Conservation (phyloP, 148 eudicot genomes). For the Selenicereus undatus region DNA sequence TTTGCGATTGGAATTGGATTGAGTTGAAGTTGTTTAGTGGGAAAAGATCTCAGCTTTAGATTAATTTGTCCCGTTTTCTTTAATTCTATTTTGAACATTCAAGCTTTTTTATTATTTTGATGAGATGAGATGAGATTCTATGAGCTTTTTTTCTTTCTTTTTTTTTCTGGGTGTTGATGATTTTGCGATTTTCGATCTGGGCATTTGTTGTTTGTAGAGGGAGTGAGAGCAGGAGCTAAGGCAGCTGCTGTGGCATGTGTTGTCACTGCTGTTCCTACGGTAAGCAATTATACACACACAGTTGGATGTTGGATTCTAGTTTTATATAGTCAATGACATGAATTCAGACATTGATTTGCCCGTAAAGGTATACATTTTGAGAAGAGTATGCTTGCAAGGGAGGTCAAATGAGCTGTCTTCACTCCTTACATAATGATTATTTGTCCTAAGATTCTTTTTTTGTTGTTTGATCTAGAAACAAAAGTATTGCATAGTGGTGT, state of each 20-base stretch:
- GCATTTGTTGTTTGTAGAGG: constrained; percentile 40
- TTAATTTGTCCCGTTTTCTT: not conserved
- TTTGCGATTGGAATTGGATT: not conserved
- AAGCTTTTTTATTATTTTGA: not conserved
- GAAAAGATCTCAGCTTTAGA: not conserved
- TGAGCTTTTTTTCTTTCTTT: not conserved
- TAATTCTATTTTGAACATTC: not conserved
- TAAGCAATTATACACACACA: constrained; percentile 18
- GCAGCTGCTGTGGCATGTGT: constrained; percentile 68
- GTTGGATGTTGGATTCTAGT: not conserved
- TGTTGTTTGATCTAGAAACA: not conserved
- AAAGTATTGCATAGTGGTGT: not conserved
- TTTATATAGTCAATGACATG: not conserved
- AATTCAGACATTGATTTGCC: not conserved
- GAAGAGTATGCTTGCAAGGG: not conserved
- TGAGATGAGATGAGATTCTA: not conserved
- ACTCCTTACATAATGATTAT: not conserved
- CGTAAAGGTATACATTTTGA: not conserved
- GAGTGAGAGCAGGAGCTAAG: constrained; percentile 67
- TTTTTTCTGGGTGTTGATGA: not conserved
- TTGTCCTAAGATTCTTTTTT: not conserved
- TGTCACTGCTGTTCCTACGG: constrained; percentile 66
- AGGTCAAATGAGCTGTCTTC: not conserved
- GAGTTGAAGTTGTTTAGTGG: not conserved
- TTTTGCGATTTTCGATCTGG: too few relatives aligned